These are phyloP conservation scores for Parathielavia hyrcaniae DNA, from an alignment of 495 filamentous ascomycete species.

Conservation along the genomic window DNA sequence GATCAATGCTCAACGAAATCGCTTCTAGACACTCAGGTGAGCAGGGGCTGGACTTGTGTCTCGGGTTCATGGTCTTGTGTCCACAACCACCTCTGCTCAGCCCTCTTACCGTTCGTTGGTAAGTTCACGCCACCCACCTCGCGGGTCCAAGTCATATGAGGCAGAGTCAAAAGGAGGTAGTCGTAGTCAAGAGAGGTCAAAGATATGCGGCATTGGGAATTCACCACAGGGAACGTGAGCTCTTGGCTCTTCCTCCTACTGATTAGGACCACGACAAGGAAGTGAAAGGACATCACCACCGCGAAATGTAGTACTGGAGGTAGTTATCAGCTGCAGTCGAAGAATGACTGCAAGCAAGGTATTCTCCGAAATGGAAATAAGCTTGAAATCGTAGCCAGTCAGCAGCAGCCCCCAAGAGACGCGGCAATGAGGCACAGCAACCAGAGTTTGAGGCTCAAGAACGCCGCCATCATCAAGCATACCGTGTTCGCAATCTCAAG, in stretches of 20 bases:
- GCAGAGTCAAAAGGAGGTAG: not conserved
- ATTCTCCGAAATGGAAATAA: not conserved
- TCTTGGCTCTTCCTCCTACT: not conserved
- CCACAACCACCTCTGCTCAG: too few species aligned
- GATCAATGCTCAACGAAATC: slow-evolving; percentile 3
- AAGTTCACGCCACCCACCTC: not conserved
- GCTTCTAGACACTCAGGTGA: not conserved
- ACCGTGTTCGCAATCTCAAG: not conserved
- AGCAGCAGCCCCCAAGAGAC: not conserved
- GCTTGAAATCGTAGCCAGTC: not conserved
- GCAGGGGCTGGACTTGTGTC: not conserved
- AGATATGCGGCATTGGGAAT: slow-evolving; percentile 5
- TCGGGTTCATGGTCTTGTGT: not conserved
- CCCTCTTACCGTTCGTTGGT: slow-evolving; percentile 5
- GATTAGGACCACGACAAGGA: not conserved
- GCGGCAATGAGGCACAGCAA: slow-evolving; percentile 10
- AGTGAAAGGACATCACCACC: not conserved
- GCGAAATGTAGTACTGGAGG: not conserved
- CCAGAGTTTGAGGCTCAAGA: not conserved
- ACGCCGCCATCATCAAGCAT: slow-evolving; percentile 2
- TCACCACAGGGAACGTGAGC: not conserved
- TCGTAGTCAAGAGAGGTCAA: not conserved
- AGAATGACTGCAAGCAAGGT: not conserved
- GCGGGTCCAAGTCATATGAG: slow-evolving; percentile 7
- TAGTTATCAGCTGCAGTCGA: not conserved